Evolutionary conservation across 1,284 basidiomycete genomes (phyloP), one percentile per base, ranked within the genome.

Genomic region (Phellinidium pouzarii): DNA sequence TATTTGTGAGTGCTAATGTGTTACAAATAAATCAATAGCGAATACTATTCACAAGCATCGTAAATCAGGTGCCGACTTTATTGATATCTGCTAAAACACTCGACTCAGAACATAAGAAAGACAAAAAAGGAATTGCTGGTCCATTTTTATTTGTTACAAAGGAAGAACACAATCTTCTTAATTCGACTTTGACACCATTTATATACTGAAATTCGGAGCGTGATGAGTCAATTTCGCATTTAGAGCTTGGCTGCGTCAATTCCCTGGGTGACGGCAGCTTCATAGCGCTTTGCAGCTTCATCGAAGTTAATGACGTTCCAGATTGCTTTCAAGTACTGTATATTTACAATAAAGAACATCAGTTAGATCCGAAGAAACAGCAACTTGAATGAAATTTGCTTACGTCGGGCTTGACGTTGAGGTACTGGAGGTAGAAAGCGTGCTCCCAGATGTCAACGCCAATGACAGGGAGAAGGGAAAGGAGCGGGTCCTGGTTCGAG

Each of bases 371-470:
- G n/a, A n/a, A n/a, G n/a, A n/a, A n/a, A n/a, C n/a, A n/a, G n/a
- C n/a, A n/a, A n/a, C n/a, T n/a, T n/a, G n/a, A n/a, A n/a, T n/a
- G 43, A 48, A 38, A 3, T 38, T 44, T n/a, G 76, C 82, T 59
- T 63, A 85, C 83, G 58, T 86, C 80, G 44, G 65, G 73, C 71
- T 86, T 87, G 60, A 84, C 81, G 66, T 87, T 86, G 63, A 82
- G 75, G 68, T 91, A 91, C 69, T 90, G 81, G 60, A 87, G 75
- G 71, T 87, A 86, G 70, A 83, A 86, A 20, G 82, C 82, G 63
- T 87, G 84, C 72, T 89, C 87, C 89, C 90, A 93, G 63, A 90
- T 78, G 64, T 95, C 93, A 59, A 95, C 84, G 56, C 92, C 91
- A 59, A 95, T 83, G 69, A 95, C 75, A 56, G 91, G 88, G 56